Conservation (phyloP, 768 basidiomycete genomes). For the Tulasnella sp. region DNA sequence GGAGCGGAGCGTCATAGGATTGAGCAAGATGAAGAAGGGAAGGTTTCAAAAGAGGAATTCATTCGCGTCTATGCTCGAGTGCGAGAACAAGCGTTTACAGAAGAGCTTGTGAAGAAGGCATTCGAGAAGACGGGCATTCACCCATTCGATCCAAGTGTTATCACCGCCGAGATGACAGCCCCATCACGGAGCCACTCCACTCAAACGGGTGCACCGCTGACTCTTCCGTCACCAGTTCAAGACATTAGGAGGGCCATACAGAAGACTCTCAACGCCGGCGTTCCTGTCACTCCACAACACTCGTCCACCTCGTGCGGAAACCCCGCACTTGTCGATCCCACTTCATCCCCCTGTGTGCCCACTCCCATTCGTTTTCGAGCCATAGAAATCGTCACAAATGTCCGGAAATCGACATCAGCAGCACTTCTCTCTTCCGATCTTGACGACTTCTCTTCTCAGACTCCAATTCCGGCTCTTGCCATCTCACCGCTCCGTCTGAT, state of each 20-base stretch:
- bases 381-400: neutral
- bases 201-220: too few species aligned
- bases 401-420: neutral
- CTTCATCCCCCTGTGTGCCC: neutral
- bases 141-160: neutral
- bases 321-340: neutral
- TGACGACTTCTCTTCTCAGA: neutral
- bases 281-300: too few species aligned
- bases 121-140: neutral
- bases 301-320: too few species aligned
- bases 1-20: constrained; percentile 41
- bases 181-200: neutral
- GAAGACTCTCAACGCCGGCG: too few species aligned
- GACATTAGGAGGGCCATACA: too few species aligned
- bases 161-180: neutral
- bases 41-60: neutral
- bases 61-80: neutral
- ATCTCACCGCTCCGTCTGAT: neutral
- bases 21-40: constrained; percentile 35
- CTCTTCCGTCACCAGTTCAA: too few species aligned
- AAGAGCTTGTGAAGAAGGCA: neutral
- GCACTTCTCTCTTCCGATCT: neutral
- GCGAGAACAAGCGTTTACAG: neutral
- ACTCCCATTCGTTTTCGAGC: neutral
- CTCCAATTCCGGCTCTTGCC: neutral